These are phyloP conservation scores for Clitopilus hobsonii DNA, from an alignment of 768 basidiomycete species.

Conservation along the genomic window DNA sequence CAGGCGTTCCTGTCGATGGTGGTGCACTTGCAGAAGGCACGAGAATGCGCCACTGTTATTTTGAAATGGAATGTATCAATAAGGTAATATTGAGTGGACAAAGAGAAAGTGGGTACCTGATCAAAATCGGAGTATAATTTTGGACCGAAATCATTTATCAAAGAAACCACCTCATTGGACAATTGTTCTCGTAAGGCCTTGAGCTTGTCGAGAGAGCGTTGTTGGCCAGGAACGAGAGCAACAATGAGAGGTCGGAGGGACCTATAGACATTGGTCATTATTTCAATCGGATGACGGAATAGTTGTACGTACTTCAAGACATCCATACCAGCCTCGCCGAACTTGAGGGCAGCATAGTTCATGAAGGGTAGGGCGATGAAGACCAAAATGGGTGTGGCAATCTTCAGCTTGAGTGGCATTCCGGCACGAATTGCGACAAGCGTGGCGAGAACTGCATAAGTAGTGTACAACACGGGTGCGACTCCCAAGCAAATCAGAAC, in stretches of 20 bases:
- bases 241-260: conserved; percentile 88
- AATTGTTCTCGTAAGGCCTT: conserved; percentile 70
- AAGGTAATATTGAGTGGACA: conserved; percentile 4
- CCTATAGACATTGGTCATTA: conserved; percentile 43
- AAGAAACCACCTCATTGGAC: conserved; percentile 77
- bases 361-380: conserved; percentile 76
- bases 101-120: conserved; percentile 41
- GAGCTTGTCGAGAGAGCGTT: conserved; percentile 70
- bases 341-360: conserved; percentile 91
- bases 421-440: conserved; percentile 64
- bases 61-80: conserved; percentile 4
- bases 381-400: conserved; percentile 77
- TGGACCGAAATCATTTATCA: conserved; percentile 88
- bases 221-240: conserved; percentile 85
- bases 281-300: background rate
- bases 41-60: conserved; percentile 72
- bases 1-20: conserved; percentile 69
- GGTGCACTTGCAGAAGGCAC: conserved; percentile 83
- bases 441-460: conserved; percentile 81
- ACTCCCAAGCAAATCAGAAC: conserved; percentile 90
- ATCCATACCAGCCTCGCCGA: conserved; percentile 97
- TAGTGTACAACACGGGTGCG: conserved; percentile 78
- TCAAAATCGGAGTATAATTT: conserved; percentile 85
- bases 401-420: conserved; percentile 54
- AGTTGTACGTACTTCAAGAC: conserved; percentile 74